These are phyloP conservation scores for Amphirosellinia nigrospora DNA, from an alignment of 495 filamentous ascomycete species.

Conservation along the genomic window DNA sequence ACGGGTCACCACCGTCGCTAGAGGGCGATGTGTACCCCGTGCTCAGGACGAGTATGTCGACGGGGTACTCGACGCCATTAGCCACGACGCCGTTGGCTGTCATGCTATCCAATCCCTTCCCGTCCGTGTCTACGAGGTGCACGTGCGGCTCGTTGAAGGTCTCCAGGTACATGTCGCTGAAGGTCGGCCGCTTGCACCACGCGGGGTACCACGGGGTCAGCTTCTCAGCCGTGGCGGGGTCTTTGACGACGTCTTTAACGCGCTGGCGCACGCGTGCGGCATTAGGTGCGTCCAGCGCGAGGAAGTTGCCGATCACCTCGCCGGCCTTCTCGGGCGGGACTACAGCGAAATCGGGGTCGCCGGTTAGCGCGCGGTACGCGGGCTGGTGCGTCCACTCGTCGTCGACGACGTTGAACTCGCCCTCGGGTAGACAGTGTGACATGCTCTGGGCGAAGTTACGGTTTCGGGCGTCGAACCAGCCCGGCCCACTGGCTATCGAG, in stretches of 20 bases:
- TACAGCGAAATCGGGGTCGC: constrained; percentile 34
- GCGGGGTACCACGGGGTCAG: constrained; percentile 53
- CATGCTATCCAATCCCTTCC: constrained; percentile 53
- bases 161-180: constrained; percentile 54
- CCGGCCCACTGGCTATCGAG: constrained; percentile 42
- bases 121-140: constrained; percentile 60
- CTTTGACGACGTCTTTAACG: constrained; percentile 50
- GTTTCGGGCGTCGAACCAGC: constrained; percentile 53
- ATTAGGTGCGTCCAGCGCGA: constrained; percentile 34
- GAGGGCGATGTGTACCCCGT: constrained; percentile 54
- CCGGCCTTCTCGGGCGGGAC: constrained; percentile 44
- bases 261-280: constrained; percentile 42
- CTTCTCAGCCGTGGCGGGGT: constrained; percentile 48
- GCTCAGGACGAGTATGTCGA: constrained; percentile 57
- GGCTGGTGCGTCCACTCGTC: constrained; percentile 48
- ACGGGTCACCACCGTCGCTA: constrained; percentile 40
- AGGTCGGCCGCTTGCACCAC: constrained; percentile 56
- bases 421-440: constrained; percentile 35
- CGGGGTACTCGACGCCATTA: constrained; percentile 44
- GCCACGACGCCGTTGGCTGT: constrained; percentile 47
- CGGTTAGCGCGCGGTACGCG: constrained; percentile 40
- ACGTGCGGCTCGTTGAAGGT: constrained; percentile 53
- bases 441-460: constrained; percentile 42
- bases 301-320: constrained; percentile 41
- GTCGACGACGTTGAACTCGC: constrained; percentile 46